Evolutionary conservation across 225 moss, liverwort and hornwort species (phyloP), one percentile per base, ranked within the genome.

Genomic region (Straminergon stramineum): DNA sequence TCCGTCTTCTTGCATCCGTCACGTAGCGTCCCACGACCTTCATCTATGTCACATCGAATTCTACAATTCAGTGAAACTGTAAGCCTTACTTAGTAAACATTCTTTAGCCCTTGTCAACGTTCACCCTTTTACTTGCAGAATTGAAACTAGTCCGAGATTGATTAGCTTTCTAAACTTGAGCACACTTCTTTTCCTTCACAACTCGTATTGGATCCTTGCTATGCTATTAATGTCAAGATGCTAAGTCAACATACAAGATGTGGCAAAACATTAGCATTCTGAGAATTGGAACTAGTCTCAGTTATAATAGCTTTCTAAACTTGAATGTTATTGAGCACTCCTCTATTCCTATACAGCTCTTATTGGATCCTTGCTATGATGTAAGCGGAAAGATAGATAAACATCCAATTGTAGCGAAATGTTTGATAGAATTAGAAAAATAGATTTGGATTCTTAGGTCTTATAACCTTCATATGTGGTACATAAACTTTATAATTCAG

Each of bases 1-100:
- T 93, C 90, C 75, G 86, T 67, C 85, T 89, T 93, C 91, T 89
- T 93, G 82, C 90, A 90, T 78, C 91, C 93, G 37, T 91, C 90
- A 35, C 90, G 90, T 67, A 91, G 87, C 31, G 90, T 93, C 63
- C 91, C 91, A 57, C 86, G 90, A 26, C 91, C 93, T 88, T 91
- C 93, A 90, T 91, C 89, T 89, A 60, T 19, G 28, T 53, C 79
- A 79, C 39, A 85, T 43, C 5, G 34, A 78, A 52, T 60, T 57
- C 45, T 53, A 56, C 52, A 86, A n/a, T 13, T 48, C 24, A 66
- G n/a, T 62, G 45, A 82, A 90, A 52, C 11, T 35, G 7, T 12
- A 32, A 58, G 34, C 34, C 35, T 63, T 70, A 63, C 22, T 76
- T 7, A 12, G 69, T 23, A 5, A 73, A 82, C 16, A 31, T 52